Conservation (phyloP, 2,329 filamentous ascomycete genomes). For the Sporothrix phasma region DNA sequence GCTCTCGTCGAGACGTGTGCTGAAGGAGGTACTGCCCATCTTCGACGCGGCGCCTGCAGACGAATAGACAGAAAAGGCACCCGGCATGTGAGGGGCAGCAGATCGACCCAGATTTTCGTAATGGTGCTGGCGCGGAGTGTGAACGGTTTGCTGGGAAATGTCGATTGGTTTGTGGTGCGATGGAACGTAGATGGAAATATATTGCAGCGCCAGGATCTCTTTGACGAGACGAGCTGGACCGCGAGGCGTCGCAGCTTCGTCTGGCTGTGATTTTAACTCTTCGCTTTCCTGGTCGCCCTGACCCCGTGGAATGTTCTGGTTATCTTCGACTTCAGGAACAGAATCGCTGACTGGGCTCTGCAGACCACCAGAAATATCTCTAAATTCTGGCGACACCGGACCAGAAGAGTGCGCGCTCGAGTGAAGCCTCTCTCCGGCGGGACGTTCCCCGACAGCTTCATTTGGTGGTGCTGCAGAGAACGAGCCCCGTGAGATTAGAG, state of each 20-base stretch:
- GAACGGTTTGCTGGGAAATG: slow-evolving; percentile 20
- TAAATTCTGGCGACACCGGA: neutral
- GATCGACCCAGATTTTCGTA: slow-evolving; percentile 27
- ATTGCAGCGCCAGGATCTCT: slow-evolving; percentile 41
- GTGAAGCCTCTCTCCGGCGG: neutral
- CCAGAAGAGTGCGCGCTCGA: neutral
- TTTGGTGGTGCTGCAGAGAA: neutral
- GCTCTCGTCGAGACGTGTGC: slow-evolving; percentile 17
- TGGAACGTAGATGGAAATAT: slow-evolving; percentile 46
- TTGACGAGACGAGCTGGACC: slow-evolving; percentile 46
- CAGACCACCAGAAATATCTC: neutral
- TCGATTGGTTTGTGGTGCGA: slow-evolving; percentile 38
- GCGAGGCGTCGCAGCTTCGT: slow-evolving; percentile 40
- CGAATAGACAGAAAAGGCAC: slow-evolving; percentile 47
- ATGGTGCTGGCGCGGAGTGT: neutral
- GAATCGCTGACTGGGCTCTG: neutral
- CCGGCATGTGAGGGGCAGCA: slow-evolving; percentile 44
- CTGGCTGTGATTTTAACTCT: slow-evolving; percentile 21
- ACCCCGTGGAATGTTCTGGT: neutral
- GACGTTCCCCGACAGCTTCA: neutral
- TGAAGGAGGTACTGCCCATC: slow-evolving; percentile 1
- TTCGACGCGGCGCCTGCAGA: slow-evolving; percentile 12
- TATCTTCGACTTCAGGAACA: too few relatives aligned
- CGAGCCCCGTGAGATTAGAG: neutral
- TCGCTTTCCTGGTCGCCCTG: neutral